Conservation (phyloP, 2,329 filamentous ascomycete species). For the Pestalotiopsis sp. region DNA sequence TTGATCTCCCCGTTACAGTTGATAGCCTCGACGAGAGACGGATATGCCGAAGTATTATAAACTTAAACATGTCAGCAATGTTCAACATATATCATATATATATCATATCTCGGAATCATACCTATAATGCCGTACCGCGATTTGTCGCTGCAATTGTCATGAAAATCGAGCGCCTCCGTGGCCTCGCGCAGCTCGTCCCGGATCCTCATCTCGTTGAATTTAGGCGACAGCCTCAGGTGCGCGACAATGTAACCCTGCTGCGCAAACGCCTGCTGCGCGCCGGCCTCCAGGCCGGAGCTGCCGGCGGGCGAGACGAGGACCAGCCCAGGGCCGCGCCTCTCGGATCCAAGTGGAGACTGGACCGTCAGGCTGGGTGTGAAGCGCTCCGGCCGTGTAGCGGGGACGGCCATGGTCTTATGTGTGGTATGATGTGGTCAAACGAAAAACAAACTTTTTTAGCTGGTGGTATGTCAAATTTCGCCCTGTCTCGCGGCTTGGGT, state of each 20-base stretch:
- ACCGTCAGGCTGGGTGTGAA: not conserved
- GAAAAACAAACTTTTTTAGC: not conserved
- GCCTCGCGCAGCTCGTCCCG: slow-evolving; percentile 6
- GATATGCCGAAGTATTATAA: not conserved
- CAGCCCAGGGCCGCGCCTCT: slow-evolving; percentile 1
- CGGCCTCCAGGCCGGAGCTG: not conserved
- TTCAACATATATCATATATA: no score
- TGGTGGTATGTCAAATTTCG: not conserved
- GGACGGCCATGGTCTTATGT: not conserved
- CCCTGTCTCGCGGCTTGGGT: not conserved
- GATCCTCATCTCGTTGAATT: not conserved
- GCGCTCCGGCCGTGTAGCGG: not conserved
- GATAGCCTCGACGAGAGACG: not conserved
- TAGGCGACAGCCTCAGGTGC: not conserved
- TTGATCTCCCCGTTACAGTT: slow-evolving; percentile 3
- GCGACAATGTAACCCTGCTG: slow-evolving; percentile 1
- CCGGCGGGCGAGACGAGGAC: not conserved
- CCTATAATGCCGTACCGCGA: slow-evolving; percentile 4
- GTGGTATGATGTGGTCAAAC: not conserved
- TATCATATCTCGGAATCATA: not conserved
- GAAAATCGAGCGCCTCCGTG: not conserved
- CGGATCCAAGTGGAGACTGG: slow-evolving; percentile 1
- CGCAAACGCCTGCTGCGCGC: not conserved
- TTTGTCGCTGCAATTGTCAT: not conserved
- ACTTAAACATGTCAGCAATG: not conserved